These are phyloP conservation scores for Sesbania bispinosa DNA, from an alignment of 306 rosid species.

Conservation along the genomic window DNA sequence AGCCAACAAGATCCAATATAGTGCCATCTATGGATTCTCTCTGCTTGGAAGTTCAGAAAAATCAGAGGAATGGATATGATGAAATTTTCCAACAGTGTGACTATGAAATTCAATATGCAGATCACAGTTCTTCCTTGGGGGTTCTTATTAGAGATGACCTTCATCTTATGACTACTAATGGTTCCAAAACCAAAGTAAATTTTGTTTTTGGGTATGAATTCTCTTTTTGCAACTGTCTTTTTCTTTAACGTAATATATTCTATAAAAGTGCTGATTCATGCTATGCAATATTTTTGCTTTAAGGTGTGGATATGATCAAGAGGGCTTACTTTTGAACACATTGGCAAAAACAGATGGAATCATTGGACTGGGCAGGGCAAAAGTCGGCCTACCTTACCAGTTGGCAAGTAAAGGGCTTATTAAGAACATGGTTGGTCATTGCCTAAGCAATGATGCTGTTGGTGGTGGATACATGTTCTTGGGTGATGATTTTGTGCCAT, in stretches of 20 bases:
- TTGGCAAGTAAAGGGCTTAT: conserved; percentile 67
- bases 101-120: conserved; percentile 83
- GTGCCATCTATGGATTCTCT: conserved; percentile 47
- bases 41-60: conserved; percentile 60
- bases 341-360: conserved; percentile 76
- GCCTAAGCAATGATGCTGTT: conserved; percentile 45
- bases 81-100: conserved; percentile 65
- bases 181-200: conserved; percentile 53
- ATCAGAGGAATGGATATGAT: conserved; percentile 35
- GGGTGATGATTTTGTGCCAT: conserved; percentile 74
- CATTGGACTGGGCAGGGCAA: conserved; percentile 66
- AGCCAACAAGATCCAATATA: conserved; percentile 54
- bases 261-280: conserved; percentile 26
- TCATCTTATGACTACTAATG: conserved; percentile 50
- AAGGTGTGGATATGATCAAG: conserved; percentile 93
- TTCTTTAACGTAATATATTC: background rate
- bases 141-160: conserved; percentile 70
- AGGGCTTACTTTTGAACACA: conserved; percentile 58
- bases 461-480: conserved; percentile 83
- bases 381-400: conserved; percentile 69
- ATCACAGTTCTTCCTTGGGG: conserved; percentile 76
- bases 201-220: conserved; percentile 62
- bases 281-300: background rate
- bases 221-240: background rate
- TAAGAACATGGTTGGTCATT: conserved; percentile 76